Base-by-base conservation (phyloP, 495 filamentous ascomycete genomes). In the Lophiotrema nucula region DNA sequence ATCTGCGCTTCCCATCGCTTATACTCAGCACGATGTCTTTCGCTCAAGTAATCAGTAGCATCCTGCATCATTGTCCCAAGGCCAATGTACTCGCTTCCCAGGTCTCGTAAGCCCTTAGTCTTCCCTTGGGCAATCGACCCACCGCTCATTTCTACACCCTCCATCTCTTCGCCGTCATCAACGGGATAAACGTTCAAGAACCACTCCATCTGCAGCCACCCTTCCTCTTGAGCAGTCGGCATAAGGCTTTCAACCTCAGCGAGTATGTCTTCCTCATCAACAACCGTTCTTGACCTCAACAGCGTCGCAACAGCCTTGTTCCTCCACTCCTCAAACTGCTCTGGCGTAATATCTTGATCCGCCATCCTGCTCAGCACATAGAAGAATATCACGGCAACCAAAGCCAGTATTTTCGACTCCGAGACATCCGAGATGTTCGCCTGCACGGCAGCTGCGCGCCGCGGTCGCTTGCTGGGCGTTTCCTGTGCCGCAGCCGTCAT, bases 51-150 rank as follows among this genome's bases (percentile, higher is more conserved):
- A 71, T 96, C 89, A 52, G 90, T 84, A 39, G 81, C 78, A 56
- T 88, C 85, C 71, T 95, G 88, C 73, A 95, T 86, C 88, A 93
- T 93, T 2, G 85, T 90, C 13, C 87, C 87, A 22, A 85, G 63
- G 52, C 81, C 81, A 15, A 81, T 79, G 25, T 82, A 67, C 2
- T 70, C 42, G 72, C 72, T 31, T 62, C 60, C 58, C 8, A 24
- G 33, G 24, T 43, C 51, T 46, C 21, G 68, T 56, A 27, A 52
- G 60, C 70, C 64, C 19, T 67, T 21, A 23, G 27, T 16, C 31
- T 26, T 11, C 51, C 43, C 5, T 10, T 24, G 12, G 23, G 19
- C 24, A 2, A n/a, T 22, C 4, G 4, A 67, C 10, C 60, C 66
- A 37, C 68, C 60, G 4, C 59, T 58, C 35, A 72, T 69, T 39